phyloP scores from a whole-genome alignment of 2,329 filamentous ascomycete species.

The Calonectria honghensis region DNA sequence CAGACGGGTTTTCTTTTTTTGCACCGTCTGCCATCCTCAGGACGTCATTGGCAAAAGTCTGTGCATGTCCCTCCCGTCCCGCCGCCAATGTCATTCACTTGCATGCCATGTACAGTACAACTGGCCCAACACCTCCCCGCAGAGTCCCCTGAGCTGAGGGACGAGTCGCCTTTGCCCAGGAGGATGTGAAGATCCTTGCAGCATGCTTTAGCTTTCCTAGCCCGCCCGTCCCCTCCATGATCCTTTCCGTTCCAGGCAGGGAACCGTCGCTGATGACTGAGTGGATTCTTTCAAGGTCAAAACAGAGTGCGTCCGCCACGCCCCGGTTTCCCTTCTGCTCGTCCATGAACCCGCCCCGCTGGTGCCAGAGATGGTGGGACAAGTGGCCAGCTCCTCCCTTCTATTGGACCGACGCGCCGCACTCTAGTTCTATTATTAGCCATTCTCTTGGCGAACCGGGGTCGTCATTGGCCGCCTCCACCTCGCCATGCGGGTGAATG shows the following conservation, averaged over 20 bases:
- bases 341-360: slow-evolving; percentile 38
- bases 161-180: slow-evolving; percentile 34
- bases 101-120: slow-evolving; percentile 14
- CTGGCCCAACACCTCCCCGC: neutral
- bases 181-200: slow-evolving; percentile 33
- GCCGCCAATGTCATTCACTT: slow-evolving; percentile 19
- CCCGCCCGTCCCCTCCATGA: slow-evolving; percentile 32
- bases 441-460: slow-evolving; percentile 30
- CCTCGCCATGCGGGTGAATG: slow-evolving; percentile 50
- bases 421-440: slow-evolving; percentile 54
- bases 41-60: slow-evolving; percentile 23
- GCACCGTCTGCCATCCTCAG: neutral
- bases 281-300: slow-evolving; percentile 25
- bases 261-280: slow-evolving; percentile 23
- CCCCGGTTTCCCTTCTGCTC: slow-evolving; percentile 28
- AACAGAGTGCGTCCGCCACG: slow-evolving; percentile 22
- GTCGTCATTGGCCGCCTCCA: slow-evolving; percentile 44
- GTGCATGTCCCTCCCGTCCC: slow-evolving; percentile 20
- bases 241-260: slow-evolving; percentile 32
- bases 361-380: slow-evolving; percentile 45
- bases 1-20: slow-evolving; percentile 35
- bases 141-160: slow-evolving; percentile 14
- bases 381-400: slow-evolving; percentile 35
- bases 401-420: slow-evolving; percentile 44
- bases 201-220: slow-evolving; percentile 33